These are phyloP conservation scores for Juglanconis oblonga DNA, from an alignment of 2,329 filamentous ascomycete genomes.

Conservation along the genomic window DNA sequence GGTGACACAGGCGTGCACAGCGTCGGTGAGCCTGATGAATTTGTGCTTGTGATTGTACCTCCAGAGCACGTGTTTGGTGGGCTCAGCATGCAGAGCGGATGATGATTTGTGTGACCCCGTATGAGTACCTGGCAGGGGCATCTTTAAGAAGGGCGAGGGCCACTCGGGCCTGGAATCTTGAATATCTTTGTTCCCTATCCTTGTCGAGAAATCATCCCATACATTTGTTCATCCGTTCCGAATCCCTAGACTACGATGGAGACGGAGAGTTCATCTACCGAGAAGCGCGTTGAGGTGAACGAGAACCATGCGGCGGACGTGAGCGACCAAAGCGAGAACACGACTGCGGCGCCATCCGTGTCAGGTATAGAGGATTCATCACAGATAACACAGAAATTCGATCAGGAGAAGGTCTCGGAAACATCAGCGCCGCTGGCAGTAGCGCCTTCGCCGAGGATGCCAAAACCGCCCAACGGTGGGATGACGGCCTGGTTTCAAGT, in stretches of 20 bases:
- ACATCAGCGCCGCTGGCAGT: not conserved
- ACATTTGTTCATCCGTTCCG: not conserved
- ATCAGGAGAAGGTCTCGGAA: not conserved
- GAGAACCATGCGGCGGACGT: not conserved
- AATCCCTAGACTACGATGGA: not conserved
- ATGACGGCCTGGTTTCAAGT: constrained; percentile 55
- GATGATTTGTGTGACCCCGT: not conserved
- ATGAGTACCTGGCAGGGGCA: not conserved
- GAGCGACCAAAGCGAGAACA: not conserved
- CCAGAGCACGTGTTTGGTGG: not conserved
- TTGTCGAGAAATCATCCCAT: not conserved
- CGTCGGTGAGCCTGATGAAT: not conserved
- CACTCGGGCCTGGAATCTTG: not conserved
- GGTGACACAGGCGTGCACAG: not conserved
- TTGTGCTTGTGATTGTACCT: not conserved
- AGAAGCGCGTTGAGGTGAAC: not conserved
- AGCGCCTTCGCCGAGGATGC: not conserved
- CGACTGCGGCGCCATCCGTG: not conserved
- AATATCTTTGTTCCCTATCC: not conserved
- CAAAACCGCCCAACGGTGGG: constrained; percentile 41
- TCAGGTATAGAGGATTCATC: not conserved
- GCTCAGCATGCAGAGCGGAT: not conserved
- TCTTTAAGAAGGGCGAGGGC: not conserved
- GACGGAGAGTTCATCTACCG: not conserved
- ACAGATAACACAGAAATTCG: not conserved